These are phyloP conservation scores for Solanum pinnatisectum DNA, from an alignment of 257 asterid species.

Conservation along the genomic window DNA sequence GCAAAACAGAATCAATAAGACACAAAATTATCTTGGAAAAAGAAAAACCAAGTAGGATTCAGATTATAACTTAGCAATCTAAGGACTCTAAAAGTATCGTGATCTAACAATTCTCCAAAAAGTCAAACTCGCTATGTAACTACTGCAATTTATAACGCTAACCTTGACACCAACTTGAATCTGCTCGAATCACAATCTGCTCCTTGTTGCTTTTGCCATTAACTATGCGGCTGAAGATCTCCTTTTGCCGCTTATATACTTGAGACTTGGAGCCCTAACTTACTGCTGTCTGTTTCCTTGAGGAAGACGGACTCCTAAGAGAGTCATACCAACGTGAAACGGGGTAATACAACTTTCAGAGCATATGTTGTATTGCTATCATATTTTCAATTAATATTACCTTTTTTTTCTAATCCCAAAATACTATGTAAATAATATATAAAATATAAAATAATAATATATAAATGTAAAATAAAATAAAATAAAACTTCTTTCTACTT, in stretches of 20 bases:
- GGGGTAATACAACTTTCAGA: neutral
- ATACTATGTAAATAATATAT: too few relatives aligned
- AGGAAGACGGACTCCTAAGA: neutral
- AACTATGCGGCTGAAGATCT: neutral
- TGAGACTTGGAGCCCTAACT: neutral
- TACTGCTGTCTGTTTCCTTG: neutral
- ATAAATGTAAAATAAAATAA: too few relatives aligned
- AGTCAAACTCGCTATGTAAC: neutral
- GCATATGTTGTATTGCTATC: neutral
- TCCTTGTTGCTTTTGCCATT: neutral
- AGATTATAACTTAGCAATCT: neutral
- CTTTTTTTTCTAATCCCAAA: too few relatives aligned
- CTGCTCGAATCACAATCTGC: neutral
- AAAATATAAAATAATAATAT: too few relatives aligned
- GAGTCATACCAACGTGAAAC: neutral
- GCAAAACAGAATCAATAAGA: neutral
- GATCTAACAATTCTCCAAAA: neutral
- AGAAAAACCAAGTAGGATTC: neutral
- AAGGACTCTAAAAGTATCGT: neutral
- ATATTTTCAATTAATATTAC: too few relatives aligned
- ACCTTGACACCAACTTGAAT: neutral
- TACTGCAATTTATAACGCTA: neutral
- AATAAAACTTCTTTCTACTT: too few relatives aligned
- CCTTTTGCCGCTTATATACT: neutral
- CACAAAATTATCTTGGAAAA: neutral